Conservation (phyloP, 2,329 filamentous ascomycete genomes). For the Pseudonectria buxi region DNA sequence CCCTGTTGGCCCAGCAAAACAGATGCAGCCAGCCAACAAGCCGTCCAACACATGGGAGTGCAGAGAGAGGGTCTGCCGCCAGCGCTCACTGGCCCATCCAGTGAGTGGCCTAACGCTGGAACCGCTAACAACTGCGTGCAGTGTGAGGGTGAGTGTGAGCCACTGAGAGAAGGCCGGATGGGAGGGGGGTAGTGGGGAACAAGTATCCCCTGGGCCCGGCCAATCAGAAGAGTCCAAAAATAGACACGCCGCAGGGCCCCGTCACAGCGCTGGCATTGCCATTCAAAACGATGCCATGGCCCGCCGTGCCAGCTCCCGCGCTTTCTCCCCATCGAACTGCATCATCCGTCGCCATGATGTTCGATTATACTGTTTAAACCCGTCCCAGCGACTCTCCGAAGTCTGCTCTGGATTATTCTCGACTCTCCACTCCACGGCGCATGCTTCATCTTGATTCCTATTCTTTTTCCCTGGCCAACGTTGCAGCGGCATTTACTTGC, state of each 20-base stretch:
- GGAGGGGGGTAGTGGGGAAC: constrained; percentile 11
- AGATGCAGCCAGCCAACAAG: background rate
- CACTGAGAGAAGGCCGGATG: constrained; percentile 5
- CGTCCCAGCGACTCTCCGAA: constrained; percentile 46
- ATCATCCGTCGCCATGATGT: constrained; percentile 45
- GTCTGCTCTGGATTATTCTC: constrained; percentile 41
- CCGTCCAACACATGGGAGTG: background rate
- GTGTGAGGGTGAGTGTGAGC: too few relatives aligned
- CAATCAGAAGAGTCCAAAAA: constrained; percentile 19
- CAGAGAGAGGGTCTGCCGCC: background rate
- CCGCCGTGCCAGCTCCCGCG: constrained; percentile 23
- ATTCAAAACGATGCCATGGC: constrained; percentile 32
- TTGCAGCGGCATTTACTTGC: constrained; percentile 47
- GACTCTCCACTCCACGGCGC: constrained; percentile 33
- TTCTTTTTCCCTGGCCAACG: constrained; percentile 17
- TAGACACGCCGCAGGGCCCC: constrained; percentile 17
- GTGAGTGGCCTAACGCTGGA: too few relatives aligned
- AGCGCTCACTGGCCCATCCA: too few relatives aligned
- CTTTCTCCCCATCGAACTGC: constrained; percentile 41
- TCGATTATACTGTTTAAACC: constrained; percentile 46
- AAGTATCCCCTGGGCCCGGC: constrained; percentile 7
- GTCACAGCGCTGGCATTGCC: constrained; percentile 17
- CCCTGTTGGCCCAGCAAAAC: constrained; percentile 1
- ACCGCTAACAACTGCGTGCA: too few relatives aligned
- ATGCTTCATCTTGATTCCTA: constrained; percentile 23